Conservation (phyloP, 2,329 filamentous ascomycete species). For the Trichoderma sp. region DNA sequence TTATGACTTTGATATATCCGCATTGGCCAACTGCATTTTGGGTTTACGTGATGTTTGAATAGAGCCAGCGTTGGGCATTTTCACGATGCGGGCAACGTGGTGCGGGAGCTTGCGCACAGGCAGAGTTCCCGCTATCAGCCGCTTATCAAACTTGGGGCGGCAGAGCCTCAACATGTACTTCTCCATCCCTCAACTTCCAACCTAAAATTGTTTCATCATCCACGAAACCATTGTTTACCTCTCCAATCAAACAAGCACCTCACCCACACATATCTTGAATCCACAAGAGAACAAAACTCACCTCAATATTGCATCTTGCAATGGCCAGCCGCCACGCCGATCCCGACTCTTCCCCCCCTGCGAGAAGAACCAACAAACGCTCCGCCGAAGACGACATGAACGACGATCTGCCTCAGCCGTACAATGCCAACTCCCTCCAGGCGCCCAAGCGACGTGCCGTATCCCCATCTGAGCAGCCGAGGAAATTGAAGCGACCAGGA, state of each 20-base stretch:
- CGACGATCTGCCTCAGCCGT: conserved; percentile 55
- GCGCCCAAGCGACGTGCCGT: conserved; percentile 57
- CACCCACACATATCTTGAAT: no score
- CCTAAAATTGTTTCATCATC: not conserved
- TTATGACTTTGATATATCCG: not conserved
- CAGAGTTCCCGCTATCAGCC: not conserved
- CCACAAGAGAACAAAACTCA: not conserved
- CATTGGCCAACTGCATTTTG: not conserved
- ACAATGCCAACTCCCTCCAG: conserved; percentile 57
- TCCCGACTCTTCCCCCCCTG: conserved; percentile 1
- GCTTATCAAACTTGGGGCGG: not conserved
- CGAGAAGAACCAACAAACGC: conserved; percentile 30
- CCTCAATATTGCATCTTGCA: not conserved
- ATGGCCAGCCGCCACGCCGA: conserved; percentile 20
- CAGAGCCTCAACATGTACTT: not conserved
- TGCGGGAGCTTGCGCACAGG: not conserved
- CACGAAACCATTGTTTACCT: not conserved
- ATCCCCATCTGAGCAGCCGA: conserved; percentile 54
- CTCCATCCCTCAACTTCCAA: not conserved
- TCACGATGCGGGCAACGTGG: not conserved
- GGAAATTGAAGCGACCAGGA: conserved; percentile 67
- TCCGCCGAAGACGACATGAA: conserved; percentile 34
- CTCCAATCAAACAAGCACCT: not conserved
- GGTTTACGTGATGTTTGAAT: not conserved
- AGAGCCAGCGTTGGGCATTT: not conserved